Evolutionary conservation across 2,329 filamentous ascomycete species (phyloP).

Genomic region (Aspergillus sp.): DNA sequence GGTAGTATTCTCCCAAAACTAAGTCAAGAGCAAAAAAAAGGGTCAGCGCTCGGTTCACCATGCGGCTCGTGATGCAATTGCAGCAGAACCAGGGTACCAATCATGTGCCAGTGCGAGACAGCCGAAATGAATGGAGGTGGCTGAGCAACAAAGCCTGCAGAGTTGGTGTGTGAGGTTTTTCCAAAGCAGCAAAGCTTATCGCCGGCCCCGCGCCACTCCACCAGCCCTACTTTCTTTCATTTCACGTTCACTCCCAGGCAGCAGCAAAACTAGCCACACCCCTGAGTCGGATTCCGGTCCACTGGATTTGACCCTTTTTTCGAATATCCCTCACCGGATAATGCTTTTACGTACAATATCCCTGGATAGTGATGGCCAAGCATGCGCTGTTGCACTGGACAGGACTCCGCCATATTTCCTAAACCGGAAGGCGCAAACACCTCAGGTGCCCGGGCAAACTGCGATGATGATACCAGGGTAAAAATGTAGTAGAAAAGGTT

Average conservation of each 20-base stretch:
- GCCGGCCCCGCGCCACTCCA: background rate
- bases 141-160: constrained; percentile 8
- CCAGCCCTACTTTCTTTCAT: too few species aligned
- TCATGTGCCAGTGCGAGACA: constrained; percentile 5
- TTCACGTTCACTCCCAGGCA: background rate
- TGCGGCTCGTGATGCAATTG: constrained; percentile 13
- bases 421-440: too few species aligned
- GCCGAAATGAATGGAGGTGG: constrained; percentile 13
- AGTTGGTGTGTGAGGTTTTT: background rate
- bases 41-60: constrained; percentile 13
- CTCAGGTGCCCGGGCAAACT: too few species aligned
- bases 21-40: constrained; percentile 1
- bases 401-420: too few species aligned
- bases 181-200: constrained; percentile 11
- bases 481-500: background rate
- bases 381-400: too few species aligned
- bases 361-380: too few species aligned
- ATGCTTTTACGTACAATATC: too few species aligned
- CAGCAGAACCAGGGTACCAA: background rate
- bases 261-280: background rate
- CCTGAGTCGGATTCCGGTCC: background rate
- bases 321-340: too few species aligned
- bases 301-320: too few species aligned
- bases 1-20: too few species aligned
- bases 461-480: too few species aligned